Base-by-base conservation (phyloP, 108 stramenopile genomes). In the Discostella pseudostelligera region DNA sequence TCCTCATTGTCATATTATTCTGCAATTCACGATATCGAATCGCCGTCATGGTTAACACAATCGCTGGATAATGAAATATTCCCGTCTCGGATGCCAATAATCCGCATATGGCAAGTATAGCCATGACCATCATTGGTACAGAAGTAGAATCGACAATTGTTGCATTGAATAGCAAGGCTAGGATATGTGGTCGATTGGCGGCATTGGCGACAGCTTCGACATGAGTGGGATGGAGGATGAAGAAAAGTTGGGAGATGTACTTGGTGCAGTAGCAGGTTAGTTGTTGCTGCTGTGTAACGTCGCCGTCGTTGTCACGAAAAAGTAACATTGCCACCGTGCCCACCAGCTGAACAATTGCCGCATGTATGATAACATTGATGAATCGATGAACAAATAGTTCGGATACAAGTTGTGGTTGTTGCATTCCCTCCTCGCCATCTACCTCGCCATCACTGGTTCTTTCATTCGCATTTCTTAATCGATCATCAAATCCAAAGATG, bases 121-220 rank as follows among this genome's bases (percentile, higher is more conserved):
- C 60, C 47, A 74, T 51, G 1, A 56, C 53, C 0, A 74, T 37
- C 14, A 85, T 67, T 12, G 66, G 62, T 32, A 32, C 32, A 19
- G 70, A 28, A 10, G 17, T 17, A 0, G 84, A 79, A 63, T 87
- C 83, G 16, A 75, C 55, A 19, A 83, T 49, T 13, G 72, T 36
- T 0, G 54, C 26, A 39, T 70, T 72, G 42, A 70, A 83, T 12
- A 89, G 43, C 12, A 89, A 67, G 36, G 87, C 88, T 46, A 93
- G 42, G 12, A 93, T 32, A 69, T 93, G 91, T 19, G 86, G 84
- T 57, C 91, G 88, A 74, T 93, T 93, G 44, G 91, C 91, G 6
- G 83, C 87, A 78, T 93, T 93, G 62, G 85, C 88, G 0, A 88
- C 88, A 8, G 79, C 83, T 65, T 93, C 91, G 10, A 93, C 88